phyloP scores from a whole-genome alignment of 345 rosid genomes.

The Rhizophora apiculata region DNA sequence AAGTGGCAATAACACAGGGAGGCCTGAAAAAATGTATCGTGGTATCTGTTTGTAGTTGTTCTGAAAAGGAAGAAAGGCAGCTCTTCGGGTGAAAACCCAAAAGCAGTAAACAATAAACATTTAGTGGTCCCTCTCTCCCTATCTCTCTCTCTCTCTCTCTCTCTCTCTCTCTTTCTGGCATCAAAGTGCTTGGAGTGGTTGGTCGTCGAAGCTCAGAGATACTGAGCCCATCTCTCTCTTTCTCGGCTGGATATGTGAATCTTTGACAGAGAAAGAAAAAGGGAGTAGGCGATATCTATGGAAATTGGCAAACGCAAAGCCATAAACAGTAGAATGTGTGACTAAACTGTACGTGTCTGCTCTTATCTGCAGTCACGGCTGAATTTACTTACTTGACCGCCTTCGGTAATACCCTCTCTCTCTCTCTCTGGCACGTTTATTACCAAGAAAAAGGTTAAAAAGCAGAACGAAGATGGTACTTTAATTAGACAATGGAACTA shows the following conservation, averaged over 20 bases:
- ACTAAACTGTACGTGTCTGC: slow-evolving; percentile 35
- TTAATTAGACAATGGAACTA: slow-evolving; percentile 18
- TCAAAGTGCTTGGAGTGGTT: slow-evolving; percentile 45
- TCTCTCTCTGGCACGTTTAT: too few species aligned
- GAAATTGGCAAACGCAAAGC: slow-evolving; percentile 19
- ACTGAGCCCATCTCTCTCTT: slow-evolving; percentile 14
- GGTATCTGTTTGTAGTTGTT: slow-evolving; percentile 18
- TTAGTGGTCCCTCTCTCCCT: slow-evolving; percentile 32
- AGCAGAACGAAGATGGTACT: not conserved
- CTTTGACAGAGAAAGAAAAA: not conserved
- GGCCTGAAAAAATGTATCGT: slow-evolving; percentile 11
- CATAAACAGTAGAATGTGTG: slow-evolving; percentile 41
- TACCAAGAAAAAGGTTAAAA: not conserved
- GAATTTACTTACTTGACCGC: slow-evolving; percentile 33
- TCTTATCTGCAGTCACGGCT: slow-evolving; percentile 29
- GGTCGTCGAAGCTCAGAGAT: slow-evolving; percentile 38
- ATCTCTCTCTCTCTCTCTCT: not conserved
- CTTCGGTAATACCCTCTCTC: slow-evolving; percentile 3
- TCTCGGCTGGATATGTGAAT: not conserved
- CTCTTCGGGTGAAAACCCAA: slow-evolving; percentile 48
- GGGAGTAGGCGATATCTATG: slow-evolving; percentile 11
- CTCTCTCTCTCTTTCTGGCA: slow-evolving; percentile 23
- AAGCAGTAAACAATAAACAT: slow-evolving; percentile 36
- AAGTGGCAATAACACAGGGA: slow-evolving; percentile 1
- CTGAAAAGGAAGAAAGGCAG: slow-evolving; percentile 29